Base-by-base conservation (phyloP, 1,284 basidiomycete species). In the Grifola frondosa region DNA sequence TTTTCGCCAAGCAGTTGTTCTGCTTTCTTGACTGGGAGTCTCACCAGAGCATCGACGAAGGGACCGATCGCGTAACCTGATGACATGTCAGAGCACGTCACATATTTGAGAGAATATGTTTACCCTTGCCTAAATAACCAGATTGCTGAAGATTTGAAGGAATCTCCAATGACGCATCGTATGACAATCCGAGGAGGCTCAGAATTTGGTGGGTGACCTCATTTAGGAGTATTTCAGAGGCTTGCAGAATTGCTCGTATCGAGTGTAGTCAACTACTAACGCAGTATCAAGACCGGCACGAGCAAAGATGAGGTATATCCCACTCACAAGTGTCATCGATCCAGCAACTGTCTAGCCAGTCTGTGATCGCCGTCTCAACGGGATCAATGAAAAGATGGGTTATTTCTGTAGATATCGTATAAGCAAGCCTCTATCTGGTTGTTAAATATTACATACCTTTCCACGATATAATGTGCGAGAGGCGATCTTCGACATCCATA, bases 331-430 rank as follows among this genome's bases (percentile, higher is more conserved):
- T 63, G 17, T 73, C 73, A 40, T 69, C 67, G 13, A 63, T 48
- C 39, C 64, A 62, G 49, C 79, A 84, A 36, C 73, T 74, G 34
- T 77, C 71, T 33, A 80, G 61, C 78, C 82, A 82, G 52, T 79
- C 76, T 6, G 64, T 64, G 15, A 74, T 63, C 48, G 73, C 73
- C 2, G 71, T 62, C 23, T 66, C 68, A 56, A 80, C 78, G 6
- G 61, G 62, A 6, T 65, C 57, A 29, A 75, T 67, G 52, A 81
- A 79, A 6, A 67, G 34, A 38, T 73, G 71, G 56, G 77, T 73
- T 5, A 80, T 52, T 30, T 69, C 79, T 78, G 41, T n/a, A 30
- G 12, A 38, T 25, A 3, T 54, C 30, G 24, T 36, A 22, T 41
- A 16, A 33, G 32, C 11, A 30, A 22, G 11, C 9, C 15, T 13